Conservation (phyloP, 148 eudicot genomes). For the Silene conica region DNA sequence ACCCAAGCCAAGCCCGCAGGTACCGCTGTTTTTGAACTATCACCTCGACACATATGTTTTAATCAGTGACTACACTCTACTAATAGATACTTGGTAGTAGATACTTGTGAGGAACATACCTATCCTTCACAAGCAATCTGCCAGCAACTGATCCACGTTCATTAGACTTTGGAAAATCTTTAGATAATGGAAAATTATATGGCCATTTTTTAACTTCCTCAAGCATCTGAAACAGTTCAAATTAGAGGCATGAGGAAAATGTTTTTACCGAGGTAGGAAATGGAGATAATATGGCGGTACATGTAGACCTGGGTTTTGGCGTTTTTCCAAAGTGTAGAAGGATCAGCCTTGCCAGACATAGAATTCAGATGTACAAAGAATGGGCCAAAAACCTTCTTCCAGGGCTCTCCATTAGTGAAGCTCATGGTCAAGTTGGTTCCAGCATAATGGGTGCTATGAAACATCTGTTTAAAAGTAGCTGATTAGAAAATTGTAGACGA, state of each 20-base stretch:
- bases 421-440: conserved; percentile 36
- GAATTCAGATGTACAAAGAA: conserved; percentile 66
- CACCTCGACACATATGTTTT: background rate
- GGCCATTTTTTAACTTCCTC: conserved; percentile 68
- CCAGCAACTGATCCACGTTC: conserved; percentile 58
- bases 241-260: conserved; percentile 25
- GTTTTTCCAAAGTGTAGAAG: conserved; percentile 48
- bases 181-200: conserved; percentile 49
- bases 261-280: conserved; percentile 18
- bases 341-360: conserved; percentile 24
- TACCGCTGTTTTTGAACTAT: conserved; percentile 22
- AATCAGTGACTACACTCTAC: background rate
- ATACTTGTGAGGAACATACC: conserved; percentile 48
- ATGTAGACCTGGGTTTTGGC: conserved; percentile 55
- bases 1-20: conserved; percentile 52
- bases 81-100: too few relatives aligned
- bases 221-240: conserved; percentile 37
- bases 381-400: conserved; percentile 94
- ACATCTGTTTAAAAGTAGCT: conserved; percentile 51
- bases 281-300: background rate
- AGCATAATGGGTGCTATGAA: conserved; percentile 73
- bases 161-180: conserved; percentile 44
- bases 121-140: conserved; percentile 52
- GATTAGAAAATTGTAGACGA: background rate
- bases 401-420: conserved; percentile 57